Base-by-base conservation (phyloP, 2,329 filamentous ascomycete genomes). In the Camillea tinctor region DNA sequence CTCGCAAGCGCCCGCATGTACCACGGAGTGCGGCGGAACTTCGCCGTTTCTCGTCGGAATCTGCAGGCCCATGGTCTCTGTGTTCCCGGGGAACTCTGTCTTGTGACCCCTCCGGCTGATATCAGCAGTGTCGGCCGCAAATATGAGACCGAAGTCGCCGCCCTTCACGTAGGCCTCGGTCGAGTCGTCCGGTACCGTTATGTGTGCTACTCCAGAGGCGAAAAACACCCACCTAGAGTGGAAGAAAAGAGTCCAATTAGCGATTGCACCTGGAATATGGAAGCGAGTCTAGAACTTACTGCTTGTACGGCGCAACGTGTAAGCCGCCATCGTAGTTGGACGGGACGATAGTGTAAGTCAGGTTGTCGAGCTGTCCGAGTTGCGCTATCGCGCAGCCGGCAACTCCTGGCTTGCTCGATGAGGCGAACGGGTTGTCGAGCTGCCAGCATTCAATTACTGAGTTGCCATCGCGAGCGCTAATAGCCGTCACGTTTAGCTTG, bases 371-470 rank as follows among this genome's bases (percentile, higher is more conserved):
- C 36, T 65, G 56, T 4, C 77, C 76, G 4, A 80, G 64, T 22
- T 61, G 57, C 1, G 74, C 60, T 11, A 63, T 52, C 4, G 68
- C 64, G 2, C 71, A 65, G 4, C 77, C 76, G 4, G 67, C 24
- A 3, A 67, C 74, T 1, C 77, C 76, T 6, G 73, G 61, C 24
- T 71, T 52, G 3, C 63, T 64, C 6, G 75, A 76, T 1, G 62
- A 65, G n/a, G 66, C 51, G 60, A 79, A 78, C 7, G 73, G 71
- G 1, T 72, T 63, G 9, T 71, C 63, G n/a, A 80, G 62, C 60
- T 77, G 72, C 78, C 77, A 80, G 66, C 78, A 80, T 69, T 80
- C 75, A 17, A 80, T 67, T 1, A 68, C 73, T n/a, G 77, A 80
- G 4, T 66, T 64, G 62, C 73, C 73, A 57, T 75, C 66, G 15